Conservation (phyloP, 768 basidiomycete species). For the Clathrus columnatus region DNA sequence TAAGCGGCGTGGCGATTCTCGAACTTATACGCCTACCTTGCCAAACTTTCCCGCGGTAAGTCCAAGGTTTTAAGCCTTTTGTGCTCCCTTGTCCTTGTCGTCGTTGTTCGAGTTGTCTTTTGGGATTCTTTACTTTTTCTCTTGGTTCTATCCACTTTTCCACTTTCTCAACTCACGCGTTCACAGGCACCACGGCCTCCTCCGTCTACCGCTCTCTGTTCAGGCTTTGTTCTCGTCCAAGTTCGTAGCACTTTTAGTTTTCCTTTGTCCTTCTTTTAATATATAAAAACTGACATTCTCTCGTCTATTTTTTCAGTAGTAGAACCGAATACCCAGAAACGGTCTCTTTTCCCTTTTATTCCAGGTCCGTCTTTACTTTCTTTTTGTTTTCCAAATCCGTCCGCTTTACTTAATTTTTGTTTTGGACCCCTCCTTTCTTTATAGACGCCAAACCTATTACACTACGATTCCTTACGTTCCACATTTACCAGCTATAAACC, state of each 20-base stretch:
- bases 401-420: background rate
- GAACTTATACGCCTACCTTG: conserved; percentile 11
- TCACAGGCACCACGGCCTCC: conserved; percentile 11
- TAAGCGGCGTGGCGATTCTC: conserved; percentile 3
- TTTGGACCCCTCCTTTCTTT: background rate
- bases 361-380: conserved; percentile 3
- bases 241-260: conserved; percentile 3
- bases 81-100: background rate
- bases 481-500: conserved; percentile 2
- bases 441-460: background rate
- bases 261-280: background rate
- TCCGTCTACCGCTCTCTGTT: conserved; percentile 8
- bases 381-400: conserved; percentile 2
- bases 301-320: background rate
- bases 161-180: background rate
- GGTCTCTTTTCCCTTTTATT: background rate
- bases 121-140: conserved; percentile 2
- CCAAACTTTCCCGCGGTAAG: conserved; percentile 12
- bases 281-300: background rate
- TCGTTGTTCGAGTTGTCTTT: background rate
- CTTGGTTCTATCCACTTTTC: background rate
- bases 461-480: conserved; percentile 6
- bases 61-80: background rate
- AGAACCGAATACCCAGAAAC: background rate
- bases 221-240: background rate